Evolutionary conservation across 2,329 filamentous ascomycete species (phyloP).

Genomic region (Aspergillus novofumigatus): DNA sequence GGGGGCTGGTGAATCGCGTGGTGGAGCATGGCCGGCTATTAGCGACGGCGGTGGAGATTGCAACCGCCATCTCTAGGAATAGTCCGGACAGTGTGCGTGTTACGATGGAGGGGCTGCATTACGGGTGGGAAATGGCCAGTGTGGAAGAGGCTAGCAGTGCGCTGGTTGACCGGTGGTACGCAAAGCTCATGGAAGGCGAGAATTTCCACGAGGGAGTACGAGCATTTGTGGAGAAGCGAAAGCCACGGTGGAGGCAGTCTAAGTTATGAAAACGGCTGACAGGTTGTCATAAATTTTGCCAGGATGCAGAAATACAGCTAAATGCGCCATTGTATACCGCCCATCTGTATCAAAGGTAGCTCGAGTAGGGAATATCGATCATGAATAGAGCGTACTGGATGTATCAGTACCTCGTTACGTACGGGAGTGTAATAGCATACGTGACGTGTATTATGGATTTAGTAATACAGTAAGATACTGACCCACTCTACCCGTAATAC

Average conservation of each 20-base stretch:
- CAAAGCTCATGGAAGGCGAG: conserved; percentile 56
- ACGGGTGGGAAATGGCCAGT: conserved; percentile 66
- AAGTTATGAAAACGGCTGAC: conserved; percentile 22
- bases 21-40: conserved; percentile 39
- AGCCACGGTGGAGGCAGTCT: conserved; percentile 54
- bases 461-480: too few relatives aligned
- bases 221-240: conserved; percentile 71
- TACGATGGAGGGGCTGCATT: conserved; percentile 61
- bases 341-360: too few relatives aligned
- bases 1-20: conserved; percentile 68
- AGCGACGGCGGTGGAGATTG: conserved; percentile 53
- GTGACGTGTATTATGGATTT: too few relatives aligned
- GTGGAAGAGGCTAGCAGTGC: conserved; percentile 58
- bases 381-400: too few relatives aligned
- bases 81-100: conserved; percentile 72
- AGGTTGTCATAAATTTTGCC: too few relatives aligned
- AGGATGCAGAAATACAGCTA: too few relatives aligned
- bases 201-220: conserved; percentile 70
- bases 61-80: conserved; percentile 57
- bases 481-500: too few relatives aligned
- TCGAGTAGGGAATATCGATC: too few relatives aligned
- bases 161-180: conserved; percentile 56
- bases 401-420: too few relatives aligned
- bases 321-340: too few relatives aligned
- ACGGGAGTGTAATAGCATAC: not conserved